Evolutionary conservation across 1,284 basidiomycete species (phyloP).

Genomic region (Moniliella sp.): DNA sequence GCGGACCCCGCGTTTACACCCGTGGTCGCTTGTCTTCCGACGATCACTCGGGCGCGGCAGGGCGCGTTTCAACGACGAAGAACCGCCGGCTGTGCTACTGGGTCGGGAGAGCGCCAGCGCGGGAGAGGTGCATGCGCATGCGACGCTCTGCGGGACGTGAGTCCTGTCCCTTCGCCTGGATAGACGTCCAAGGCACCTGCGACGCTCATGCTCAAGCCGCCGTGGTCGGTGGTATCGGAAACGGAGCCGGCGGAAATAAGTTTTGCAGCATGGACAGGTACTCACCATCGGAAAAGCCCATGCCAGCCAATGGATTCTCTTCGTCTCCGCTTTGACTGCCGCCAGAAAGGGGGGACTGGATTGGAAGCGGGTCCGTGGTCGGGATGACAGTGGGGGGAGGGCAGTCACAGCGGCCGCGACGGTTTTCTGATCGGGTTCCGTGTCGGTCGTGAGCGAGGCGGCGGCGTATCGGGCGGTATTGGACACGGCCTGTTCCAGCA

Average conservation of each 20-base stretch:
- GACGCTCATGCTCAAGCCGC: conserved; percentile 1
- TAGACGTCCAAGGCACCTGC: conserved; percentile 1
- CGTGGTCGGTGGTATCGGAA: conserved; percentile 6
- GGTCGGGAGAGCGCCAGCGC: too few relatives aligned
- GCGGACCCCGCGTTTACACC: too few relatives aligned
- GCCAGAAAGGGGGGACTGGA: too few relatives aligned
- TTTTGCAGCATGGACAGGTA: conserved; percentile 27
- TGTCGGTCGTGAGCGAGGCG: not conserved
- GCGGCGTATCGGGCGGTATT: conserved; percentile 3
- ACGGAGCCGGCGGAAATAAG: conserved; percentile 17
- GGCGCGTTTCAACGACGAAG: too few relatives aligned
- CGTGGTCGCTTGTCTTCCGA: too few relatives aligned
- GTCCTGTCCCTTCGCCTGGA: not conserved
- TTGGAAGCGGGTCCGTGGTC: too few relatives aligned
- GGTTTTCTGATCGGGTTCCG: not conserved
- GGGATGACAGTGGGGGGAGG: too few relatives aligned
- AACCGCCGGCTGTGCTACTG: too few relatives aligned
- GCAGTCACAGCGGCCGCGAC: conserved; percentile 1
- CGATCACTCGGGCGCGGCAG: too few relatives aligned
- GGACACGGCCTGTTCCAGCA: conserved; percentile 3
- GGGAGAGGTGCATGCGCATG: too few relatives aligned
- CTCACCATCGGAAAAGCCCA: conserved; percentile 27
- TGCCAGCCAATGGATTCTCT: conserved; percentile 19
- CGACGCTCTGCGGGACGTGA: not conserved
- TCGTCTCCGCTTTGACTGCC: too few relatives aligned